Evolutionary conservation across 106 monocot genomes (phyloP), one percentile per base, ranked within the genome.

Genomic region (Dactylorhiza incarnata): DNA sequence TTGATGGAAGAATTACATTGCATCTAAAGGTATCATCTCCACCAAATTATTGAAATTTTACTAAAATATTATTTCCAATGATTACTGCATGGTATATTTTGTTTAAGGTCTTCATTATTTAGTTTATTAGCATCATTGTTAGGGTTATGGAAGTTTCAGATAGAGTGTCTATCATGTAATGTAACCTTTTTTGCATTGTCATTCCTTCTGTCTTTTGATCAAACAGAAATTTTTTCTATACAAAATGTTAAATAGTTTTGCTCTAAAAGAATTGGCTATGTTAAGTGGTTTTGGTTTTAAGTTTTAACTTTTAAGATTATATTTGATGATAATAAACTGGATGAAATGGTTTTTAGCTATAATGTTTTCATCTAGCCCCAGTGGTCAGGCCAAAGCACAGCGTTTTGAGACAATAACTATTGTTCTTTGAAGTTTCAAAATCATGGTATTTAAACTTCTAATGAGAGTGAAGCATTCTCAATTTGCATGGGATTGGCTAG

Each of bases 1-100:
- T 84, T 69, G 96, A 97, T 82, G 96, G 96, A 47, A 89, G 93
- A 76, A 80, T 97, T 20, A 97, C 96, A 51, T 54, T 97, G 44
- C 96, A 97, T 87, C 80, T 97, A 58, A 97, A 97, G 93, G 96
- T 97, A 24, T 54, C 22, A 14, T 48, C 17, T 47, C 7, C 48
- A 5, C 4, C 45, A 69, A n/a, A 20, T 0, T 61, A 61, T 20
- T 6, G 19, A 61, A n/a, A 16, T 13, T 44, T 45, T 46, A 16
- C n/a, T 16, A 44, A 11, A 46, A 16, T 69, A 45, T 22, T 45
- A 5, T 46, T 19, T 44, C 29, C 66, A 66, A 37, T 5, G 10
- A 23, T 37, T 26, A 12, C 66, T 15, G 44, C 5, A 9, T 67
- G 45, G 0, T 68, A 16, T 23, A 15, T 44, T 68, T 44, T 61